Conservation (phyloP, 2,329 filamentous ascomycete genomes). For the Diaporthe nobilis region DNA sequence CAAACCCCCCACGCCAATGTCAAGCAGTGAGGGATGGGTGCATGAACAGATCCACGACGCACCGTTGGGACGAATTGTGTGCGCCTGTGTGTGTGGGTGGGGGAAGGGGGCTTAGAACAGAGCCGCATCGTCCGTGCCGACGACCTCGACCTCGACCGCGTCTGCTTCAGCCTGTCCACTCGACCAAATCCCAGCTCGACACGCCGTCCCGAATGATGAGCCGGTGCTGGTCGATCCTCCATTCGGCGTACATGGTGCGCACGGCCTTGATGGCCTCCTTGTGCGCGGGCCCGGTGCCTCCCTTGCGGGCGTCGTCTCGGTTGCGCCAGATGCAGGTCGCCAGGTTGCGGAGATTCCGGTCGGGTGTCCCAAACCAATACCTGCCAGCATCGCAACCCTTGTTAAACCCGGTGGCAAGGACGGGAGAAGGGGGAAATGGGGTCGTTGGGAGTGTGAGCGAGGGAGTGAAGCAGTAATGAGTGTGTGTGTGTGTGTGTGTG, state of each 20-base stretch:
- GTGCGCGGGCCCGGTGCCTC: constrained; percentile 72
- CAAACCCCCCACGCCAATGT: constrained; percentile 26
- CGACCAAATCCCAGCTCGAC: constrained; percentile 45
- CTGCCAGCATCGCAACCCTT: constrained; percentile 52
- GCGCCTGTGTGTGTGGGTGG: not conserved
- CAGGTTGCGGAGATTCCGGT: constrained; percentile 80
- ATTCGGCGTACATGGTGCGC: constrained; percentile 74
- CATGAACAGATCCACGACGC: constrained; percentile 19
- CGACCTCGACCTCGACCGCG: not conserved
- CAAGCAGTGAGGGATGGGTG: constrained; percentile 16
- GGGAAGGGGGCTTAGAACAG: not conserved
- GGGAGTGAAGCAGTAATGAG: constrained; percentile 43
- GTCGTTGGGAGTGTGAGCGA: not conserved
- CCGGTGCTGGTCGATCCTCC: constrained; percentile 78
- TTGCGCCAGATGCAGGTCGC: constrained; percentile 83
- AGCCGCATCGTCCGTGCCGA: constrained; percentile 13
- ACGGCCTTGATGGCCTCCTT: constrained; percentile 75
- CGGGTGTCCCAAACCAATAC: constrained; percentile 89
- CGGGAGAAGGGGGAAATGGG: not conserved
- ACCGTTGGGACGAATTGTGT: not conserved
- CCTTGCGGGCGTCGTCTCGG: constrained; percentile 70
- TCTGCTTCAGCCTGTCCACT: constrained; percentile 41
- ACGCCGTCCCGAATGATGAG: constrained; percentile 75
- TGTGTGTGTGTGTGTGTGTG: no score
- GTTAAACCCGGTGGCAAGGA: not conserved